These are phyloP conservation scores for Aspergillus tubingensis DNA, from an alignment of 2,329 filamentous ascomycete genomes.

Conservation along the genomic window DNA sequence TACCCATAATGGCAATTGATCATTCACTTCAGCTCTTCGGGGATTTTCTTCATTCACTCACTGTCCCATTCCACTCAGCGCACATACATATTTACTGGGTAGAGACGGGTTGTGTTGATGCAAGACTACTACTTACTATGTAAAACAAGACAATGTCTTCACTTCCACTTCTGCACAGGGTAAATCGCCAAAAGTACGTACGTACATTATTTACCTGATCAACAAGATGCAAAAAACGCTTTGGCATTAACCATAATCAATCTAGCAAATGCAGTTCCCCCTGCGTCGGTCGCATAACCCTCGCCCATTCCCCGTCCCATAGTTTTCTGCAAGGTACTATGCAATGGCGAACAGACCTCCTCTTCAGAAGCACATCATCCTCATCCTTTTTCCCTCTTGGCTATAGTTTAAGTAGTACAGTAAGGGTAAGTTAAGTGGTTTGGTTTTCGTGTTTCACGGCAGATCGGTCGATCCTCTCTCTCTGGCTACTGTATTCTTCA, in stretches of 20 bases:
- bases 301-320: conserved; percentile 12
- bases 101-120: no score
- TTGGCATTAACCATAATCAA: neutral
- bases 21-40: no score
- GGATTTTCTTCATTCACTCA: no score
- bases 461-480: conserved; percentile 18
- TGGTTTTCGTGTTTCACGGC: conserved; percentile 1
- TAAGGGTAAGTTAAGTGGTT: no score
- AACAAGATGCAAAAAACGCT: neutral
- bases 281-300: conserved; percentile 10
- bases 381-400: no score
- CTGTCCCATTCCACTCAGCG: no score
- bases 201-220: neutral
- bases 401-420: no score
- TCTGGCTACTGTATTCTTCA: neutral
- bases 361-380: conserved; percentile 6
- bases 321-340: conserved; percentile 17
- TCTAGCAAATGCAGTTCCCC: conserved; percentile 2
- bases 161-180: neutral
- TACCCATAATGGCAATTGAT: no score
- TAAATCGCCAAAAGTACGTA: neutral
- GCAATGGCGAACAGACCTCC: conserved; percentile 16
- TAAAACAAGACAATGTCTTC: neutral
- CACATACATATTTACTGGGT: no score
- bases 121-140: neutral